These are phyloP conservation scores for Hericium coralloides DNA, from an alignment of 768 basidiomycete species.

Conservation along the genomic window DNA sequence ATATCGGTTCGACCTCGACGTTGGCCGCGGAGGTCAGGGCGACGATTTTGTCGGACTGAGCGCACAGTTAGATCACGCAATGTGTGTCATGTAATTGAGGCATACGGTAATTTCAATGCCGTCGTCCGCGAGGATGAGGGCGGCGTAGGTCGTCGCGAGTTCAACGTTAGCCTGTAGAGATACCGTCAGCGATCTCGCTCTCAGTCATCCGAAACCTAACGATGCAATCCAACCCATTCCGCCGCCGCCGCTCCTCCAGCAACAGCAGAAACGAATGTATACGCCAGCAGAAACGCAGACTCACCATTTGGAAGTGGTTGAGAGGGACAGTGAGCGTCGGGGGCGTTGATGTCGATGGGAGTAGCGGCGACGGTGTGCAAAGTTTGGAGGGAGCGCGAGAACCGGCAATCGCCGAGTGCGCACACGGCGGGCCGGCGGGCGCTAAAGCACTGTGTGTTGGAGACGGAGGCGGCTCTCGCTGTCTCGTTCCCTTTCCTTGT, in stretches of 20 bases:
- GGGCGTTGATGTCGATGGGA: background rate
- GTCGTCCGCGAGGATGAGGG: slow-evolving; percentile 97
- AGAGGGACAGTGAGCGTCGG: background rate
- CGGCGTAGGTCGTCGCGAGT: slow-evolving; percentile 92
- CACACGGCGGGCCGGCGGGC: too few relatives aligned
- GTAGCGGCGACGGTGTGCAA: background rate
- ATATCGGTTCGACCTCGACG: slow-evolving; percentile 91
- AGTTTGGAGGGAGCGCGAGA: background rate
- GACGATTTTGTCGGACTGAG: slow-evolving; percentile 84
- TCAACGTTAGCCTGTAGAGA: slow-evolving; percentile 46
- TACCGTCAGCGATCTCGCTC: background rate
- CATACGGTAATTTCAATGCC: slow-evolving; percentile 94
- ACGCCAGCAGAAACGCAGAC: background rate
- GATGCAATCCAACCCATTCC: too few relatives aligned
- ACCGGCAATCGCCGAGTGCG: background rate
- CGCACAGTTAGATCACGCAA: background rate
- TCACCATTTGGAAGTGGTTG: background rate
- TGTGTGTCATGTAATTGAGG: slow-evolving; percentile 14
- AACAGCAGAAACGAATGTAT: too few relatives aligned
- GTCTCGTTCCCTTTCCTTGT: background rate
- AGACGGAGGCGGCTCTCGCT: too few relatives aligned
- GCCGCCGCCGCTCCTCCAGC: too few relatives aligned
- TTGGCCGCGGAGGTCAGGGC: slow-evolving; percentile 78
- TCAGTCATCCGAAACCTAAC: background rate
- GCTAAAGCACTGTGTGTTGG: too few relatives aligned